phyloP scores from a whole-genome alignment of 2,329 filamentous ascomycete species.

The Trichoderma sp. region DNA sequence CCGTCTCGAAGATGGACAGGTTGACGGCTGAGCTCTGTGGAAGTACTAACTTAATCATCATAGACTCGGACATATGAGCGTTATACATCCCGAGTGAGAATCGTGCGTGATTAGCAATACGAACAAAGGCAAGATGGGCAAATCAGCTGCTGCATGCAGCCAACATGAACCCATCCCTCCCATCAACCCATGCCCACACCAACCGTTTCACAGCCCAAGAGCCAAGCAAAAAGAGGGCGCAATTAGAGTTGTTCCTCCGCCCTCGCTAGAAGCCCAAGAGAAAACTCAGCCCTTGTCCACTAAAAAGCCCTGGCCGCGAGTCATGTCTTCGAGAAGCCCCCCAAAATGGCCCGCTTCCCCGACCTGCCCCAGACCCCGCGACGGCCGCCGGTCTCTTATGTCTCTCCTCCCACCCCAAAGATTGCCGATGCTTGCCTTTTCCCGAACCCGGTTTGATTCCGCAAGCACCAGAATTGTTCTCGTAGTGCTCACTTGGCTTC shows the following conservation, averaged over 20 bases:
- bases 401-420: neutral
- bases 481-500: neutral
- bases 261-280: conserved; percentile 14
- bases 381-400: neutral
- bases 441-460: neutral
- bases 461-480: neutral
- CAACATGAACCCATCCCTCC: neutral
- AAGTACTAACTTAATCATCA: neutral
- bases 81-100: neutral
- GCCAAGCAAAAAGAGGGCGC: conserved; percentile 8
- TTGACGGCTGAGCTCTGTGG: neutral
- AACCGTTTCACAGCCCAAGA: neutral
- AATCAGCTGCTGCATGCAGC: neutral
- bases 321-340: neutral
- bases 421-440: conserved; percentile 13
- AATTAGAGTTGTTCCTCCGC: conserved; percentile 12
- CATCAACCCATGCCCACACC: neutral
- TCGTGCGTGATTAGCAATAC: neutral
- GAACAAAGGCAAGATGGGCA: neutral
- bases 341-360: conserved; percentile 10
- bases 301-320: neutral
- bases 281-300: neutral
- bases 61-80: neutral
- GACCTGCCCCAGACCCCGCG: conserved; percentile 15
- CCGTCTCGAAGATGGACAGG: neutral